These are phyloP conservation scores for Pyricularia pennisetigena DNA, from an alignment of 2,329 filamentous ascomycete genomes.

Conservation along the genomic window DNA sequence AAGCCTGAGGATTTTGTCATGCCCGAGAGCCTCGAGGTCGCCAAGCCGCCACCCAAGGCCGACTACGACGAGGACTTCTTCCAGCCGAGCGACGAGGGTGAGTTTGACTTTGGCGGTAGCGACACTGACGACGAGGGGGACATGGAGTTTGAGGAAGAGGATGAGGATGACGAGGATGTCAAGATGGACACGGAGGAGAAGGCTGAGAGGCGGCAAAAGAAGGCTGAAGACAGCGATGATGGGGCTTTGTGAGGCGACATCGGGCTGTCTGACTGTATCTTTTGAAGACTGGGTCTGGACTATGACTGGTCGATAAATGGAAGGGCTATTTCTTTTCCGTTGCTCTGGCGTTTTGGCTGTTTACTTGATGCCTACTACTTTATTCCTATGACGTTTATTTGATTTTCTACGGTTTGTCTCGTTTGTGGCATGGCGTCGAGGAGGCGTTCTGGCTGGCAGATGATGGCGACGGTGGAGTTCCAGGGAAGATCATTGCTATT, in stretches of 20 bases:
- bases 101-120: constrained; percentile 65
- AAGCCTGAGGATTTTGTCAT: constrained; percentile 74
- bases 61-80: constrained; percentile 76
- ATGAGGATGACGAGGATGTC: constrained; percentile 45
- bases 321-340: neutral
- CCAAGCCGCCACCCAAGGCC: constrained; percentile 50
- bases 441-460: neutral
- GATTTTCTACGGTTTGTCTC: neutral
- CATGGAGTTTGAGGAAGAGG: constrained; percentile 46
- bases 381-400: neutral
- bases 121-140: constrained; percentile 52
- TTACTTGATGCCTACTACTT: neutral
- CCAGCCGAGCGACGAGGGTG: constrained; percentile 63
- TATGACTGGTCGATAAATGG: neutral
- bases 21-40: constrained; percentile 62
- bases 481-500: neutral
- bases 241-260: neutral
- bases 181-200: constrained; percentile 24
- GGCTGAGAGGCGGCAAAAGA: constrained; percentile 1
- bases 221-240: neutral
- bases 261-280: neutral
- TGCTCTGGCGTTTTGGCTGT: neutral
- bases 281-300: neutral
- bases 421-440: neutral
- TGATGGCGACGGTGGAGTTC: neutral